Evolutionary conservation across 257 asterid genomes (phyloP).

Genomic region (Jacaranda mimosifolia): DNA sequence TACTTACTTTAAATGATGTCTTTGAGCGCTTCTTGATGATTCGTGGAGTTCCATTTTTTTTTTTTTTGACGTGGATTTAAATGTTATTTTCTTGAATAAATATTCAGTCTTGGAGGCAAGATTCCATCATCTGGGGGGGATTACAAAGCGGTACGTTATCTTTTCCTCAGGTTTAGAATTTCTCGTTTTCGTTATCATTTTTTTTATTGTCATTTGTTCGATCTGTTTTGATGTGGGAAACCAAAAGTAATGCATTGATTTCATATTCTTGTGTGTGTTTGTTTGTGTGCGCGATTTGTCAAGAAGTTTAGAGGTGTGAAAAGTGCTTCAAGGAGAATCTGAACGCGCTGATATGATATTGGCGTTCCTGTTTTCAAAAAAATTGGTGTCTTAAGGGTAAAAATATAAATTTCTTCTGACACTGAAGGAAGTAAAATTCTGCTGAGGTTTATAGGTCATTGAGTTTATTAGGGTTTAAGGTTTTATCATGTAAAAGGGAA

Average conservation of each 20-base stretch:
- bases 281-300: neutral
- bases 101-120: conserved; percentile 85
- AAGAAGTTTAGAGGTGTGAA: neutral
- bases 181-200: neutral
- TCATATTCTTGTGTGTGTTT: neutral
- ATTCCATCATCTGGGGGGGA: conserved; percentile 63
- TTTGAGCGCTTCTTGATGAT: neutral
- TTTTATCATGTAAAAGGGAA: neutral
- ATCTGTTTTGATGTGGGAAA: neutral
- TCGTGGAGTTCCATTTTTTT: neutral
- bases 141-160: conserved; percentile 55
- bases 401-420: neutral
- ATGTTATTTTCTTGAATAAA: neutral
- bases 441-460: neutral
- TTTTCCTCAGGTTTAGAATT: neutral
- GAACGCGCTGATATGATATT: neutral
- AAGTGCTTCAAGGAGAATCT: neutral
- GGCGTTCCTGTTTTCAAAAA: no score
- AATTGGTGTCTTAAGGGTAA: neutral
- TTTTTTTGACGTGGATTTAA: conserved; percentile 1
- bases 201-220: neutral
- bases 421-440: neutral
- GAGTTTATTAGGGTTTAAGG: neutral
- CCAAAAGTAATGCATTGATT: neutral
- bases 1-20: neutral